phyloP scores from a whole-genome alignment of 2,329 filamentous ascomycete genomes.

The Aspergillus sp. region DNA sequence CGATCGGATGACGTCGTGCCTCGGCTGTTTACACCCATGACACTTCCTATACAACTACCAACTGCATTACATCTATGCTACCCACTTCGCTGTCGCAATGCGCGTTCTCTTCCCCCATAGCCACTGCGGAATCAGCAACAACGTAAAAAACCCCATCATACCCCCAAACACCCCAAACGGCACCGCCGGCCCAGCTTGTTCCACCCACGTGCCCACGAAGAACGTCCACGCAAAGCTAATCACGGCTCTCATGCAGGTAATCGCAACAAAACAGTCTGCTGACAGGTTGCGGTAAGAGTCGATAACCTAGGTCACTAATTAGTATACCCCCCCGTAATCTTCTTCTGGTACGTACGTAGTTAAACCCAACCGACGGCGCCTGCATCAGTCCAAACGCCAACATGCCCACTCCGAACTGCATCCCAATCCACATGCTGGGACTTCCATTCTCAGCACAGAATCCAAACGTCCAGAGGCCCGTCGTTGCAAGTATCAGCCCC shows the following conservation, averaged over 20 bases:
- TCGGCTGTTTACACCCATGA: background rate
- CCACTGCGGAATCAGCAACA: slow-evolving; percentile 24
- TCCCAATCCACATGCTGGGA: slow-evolving; percentile 13
- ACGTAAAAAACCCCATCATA: slow-evolving; percentile 51
- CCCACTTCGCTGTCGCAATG: slow-evolving; percentile 12
- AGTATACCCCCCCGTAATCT: no score
- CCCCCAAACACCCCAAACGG: slow-evolving; percentile 56
- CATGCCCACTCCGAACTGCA: slow-evolving; percentile 14
- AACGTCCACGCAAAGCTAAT: slow-evolving; percentile 58
- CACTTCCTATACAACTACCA: background rate
- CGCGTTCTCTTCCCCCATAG: slow-evolving; percentile 10
- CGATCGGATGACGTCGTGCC: background rate
- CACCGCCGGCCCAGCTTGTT: slow-evolving; percentile 43
- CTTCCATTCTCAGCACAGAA: slow-evolving; percentile 5
- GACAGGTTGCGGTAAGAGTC: slow-evolving; percentile 51
- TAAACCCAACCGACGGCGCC: slow-evolving; percentile 12
- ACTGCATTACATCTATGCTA: background rate
- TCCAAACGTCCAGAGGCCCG: slow-evolving; percentile 12
- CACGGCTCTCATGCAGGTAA: slow-evolving; percentile 51
- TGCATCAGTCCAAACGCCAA: slow-evolving; percentile 14
- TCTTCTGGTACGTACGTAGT: background rate
- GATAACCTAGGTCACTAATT: slow-evolving; percentile 41
- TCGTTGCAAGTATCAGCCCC: slow-evolving; percentile 7
- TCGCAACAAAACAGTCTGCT: slow-evolving; percentile 55
- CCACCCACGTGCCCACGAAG: slow-evolving; percentile 53